Conservation (phyloP, 2,329 filamentous ascomycete genomes). For the Claviceps humidiphila region DNA sequence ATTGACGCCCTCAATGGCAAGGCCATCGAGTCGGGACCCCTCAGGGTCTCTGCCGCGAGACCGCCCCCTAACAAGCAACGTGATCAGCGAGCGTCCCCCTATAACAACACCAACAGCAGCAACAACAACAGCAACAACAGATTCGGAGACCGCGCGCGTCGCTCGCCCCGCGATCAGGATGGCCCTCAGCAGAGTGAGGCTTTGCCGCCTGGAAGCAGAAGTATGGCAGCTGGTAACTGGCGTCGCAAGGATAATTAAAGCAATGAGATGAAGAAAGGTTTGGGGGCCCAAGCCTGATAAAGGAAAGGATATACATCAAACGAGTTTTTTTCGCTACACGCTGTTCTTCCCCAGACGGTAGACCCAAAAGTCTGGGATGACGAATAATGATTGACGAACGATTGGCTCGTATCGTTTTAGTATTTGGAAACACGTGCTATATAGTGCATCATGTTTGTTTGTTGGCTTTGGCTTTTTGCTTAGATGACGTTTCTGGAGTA, state of each 20-base stretch:
- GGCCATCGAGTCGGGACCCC: constrained; percentile 10
- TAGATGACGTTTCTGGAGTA: too few relatives aligned
- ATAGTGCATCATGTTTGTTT: too few relatives aligned
- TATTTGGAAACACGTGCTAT: too few relatives aligned
- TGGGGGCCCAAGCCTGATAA: too few relatives aligned
- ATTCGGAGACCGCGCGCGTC: not conserved
- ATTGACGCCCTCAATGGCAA: constrained; percentile 19
- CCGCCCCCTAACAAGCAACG: constrained; percentile 2
- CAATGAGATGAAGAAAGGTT: not conserved
- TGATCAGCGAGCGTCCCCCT: not conserved
- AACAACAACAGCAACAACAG: not conserved
- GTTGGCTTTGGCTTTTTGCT: too few relatives aligned
- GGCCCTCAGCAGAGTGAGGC: not conserved
- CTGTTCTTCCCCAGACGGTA: too few relatives aligned
- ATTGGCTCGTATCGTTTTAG: too few relatives aligned
- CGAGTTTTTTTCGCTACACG: too few relatives aligned
- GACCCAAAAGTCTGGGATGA: too few relatives aligned
- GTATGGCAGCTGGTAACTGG: constrained; percentile 5
- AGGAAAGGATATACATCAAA: not conserved
- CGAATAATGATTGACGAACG: too few relatives aligned
- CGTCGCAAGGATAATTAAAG: constrained; percentile 2
- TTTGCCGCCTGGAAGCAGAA: constrained; percentile 1
- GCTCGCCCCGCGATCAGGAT: not conserved
- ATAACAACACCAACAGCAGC: not conserved
- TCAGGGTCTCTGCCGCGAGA: constrained; percentile 9